Evolutionary conservation across 2,329 filamentous ascomycete genomes (phyloP).

Genomic region (Thelonectria rubi): DNA sequence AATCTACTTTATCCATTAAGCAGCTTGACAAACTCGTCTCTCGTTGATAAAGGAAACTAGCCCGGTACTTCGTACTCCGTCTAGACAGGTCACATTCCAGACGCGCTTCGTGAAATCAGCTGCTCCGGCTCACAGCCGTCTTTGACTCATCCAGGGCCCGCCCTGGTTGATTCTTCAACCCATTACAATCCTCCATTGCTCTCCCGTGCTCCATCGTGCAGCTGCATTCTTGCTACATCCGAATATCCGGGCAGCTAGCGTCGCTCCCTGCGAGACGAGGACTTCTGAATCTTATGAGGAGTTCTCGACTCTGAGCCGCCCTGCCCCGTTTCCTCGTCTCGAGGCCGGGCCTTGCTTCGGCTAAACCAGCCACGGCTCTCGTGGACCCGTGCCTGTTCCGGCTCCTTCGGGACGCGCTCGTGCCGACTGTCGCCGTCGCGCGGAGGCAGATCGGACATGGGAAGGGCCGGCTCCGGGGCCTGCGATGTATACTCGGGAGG

Average conservation of each 20-base stretch:
- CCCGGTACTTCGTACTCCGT: conserved; percentile 3
- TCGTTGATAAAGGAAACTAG: background rate
- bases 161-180: conserved; percentile 18
- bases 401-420: conserved; percentile 36
- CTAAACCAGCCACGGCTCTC: conserved; percentile 43
- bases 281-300: conserved; percentile 22
- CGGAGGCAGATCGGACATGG: conserved; percentile 36
- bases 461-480: conserved; percentile 37
- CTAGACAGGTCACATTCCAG: conserved; percentile 32
- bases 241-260: conserved; percentile 30
- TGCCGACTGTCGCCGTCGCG: conserved; percentile 30
- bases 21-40: conserved; percentile 30
- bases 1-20: conserved; percentile 14
- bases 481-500: conserved; percentile 42
- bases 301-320: conserved; percentile 27
- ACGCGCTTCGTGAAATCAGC: conserved; percentile 20
- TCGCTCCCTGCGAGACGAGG: conserved; percentile 35
- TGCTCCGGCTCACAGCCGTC: conserved; percentile 5
- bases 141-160: conserved; percentile 34
- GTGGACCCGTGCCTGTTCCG: conserved; percentile 42
- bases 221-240: conserved; percentile 21
- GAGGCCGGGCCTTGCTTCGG: conserved; percentile 41
- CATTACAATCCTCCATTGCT: background rate
- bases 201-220: conserved; percentile 5
- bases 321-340: conserved; percentile 46